phyloP scores from a whole-genome alignment of 169 alveolate genomes.

The Cardiosporidium cionae region DNA sequence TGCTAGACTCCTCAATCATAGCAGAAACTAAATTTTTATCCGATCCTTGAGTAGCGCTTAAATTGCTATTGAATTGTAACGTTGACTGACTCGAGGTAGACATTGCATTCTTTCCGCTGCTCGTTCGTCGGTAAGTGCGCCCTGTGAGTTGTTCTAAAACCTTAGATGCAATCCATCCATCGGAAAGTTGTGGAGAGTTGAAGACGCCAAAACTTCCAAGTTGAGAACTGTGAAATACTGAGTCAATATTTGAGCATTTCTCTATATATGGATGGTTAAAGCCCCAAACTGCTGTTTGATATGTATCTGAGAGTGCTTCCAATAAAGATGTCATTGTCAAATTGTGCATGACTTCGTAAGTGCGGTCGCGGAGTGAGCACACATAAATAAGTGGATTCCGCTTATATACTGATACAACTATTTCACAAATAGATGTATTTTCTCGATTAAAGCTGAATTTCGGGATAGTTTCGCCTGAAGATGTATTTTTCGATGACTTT shows the following conservation, averaged over 20 bases:
- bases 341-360: background rate
- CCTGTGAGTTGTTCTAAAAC: background rate
- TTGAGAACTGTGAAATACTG: background rate
- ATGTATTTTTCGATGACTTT: too few relatives aligned
- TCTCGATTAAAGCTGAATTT: too few relatives aligned
- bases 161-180: background rate
- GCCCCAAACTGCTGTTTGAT: background rate
- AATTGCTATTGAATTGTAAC: background rate
- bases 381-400: background rate
- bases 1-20: too few relatives aligned
- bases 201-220: background rate
- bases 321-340: background rate
- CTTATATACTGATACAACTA: background rate
- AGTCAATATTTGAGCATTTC: background rate
- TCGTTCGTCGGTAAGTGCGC: too few relatives aligned
- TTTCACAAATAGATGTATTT: too few relatives aligned
- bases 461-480: too few relatives aligned
- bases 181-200: background rate
- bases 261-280: background rate
- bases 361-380: background rate
- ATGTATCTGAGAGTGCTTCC: background rate
- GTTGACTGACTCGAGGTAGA: background rate
- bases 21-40: background rate
- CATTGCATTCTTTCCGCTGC: background rate
- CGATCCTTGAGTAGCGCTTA: background rate